Percentiles rank a stretch among this genome's conserved stretches.
phyloP scores from a whole-genome alignment of 2,329 filamentous ascomycete species.

The Fusarium floridanum region DNA sequence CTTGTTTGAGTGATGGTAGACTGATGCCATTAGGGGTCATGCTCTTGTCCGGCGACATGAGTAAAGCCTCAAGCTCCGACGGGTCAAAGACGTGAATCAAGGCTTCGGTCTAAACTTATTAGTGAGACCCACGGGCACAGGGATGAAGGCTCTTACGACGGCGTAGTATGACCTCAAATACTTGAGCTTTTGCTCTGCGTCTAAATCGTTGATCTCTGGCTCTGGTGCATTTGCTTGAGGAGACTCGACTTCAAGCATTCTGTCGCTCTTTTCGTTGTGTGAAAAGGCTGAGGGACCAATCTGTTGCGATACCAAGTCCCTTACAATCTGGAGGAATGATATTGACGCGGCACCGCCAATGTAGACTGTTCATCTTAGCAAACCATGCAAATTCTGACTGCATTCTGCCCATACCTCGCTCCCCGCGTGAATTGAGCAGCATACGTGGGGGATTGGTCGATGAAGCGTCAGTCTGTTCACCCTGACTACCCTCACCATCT shows the following conservation, averaged over 20 bases:
- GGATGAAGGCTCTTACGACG: conserved; percentile 22
- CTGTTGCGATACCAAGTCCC: conserved; percentile 42
- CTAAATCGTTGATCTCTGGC: not conserved
- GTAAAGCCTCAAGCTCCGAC: conserved; percentile 44
- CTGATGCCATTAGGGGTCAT: not conserved
- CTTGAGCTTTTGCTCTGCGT: not conserved
- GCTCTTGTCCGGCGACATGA: conserved; percentile 24
- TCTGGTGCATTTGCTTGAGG: conserved; percentile 16
- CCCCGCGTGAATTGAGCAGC: conserved; percentile 65
- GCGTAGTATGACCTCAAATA: conserved; percentile 33
- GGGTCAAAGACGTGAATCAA: conserved; percentile 51
- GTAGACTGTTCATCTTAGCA: conserved; percentile 53
- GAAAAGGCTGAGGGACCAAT: conserved; percentile 46
- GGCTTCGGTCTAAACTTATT: conserved; percentile 48
- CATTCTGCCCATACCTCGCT: conserved; percentile 56
- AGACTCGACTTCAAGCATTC: conserved; percentile 45
- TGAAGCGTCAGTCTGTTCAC: conserved; percentile 24
- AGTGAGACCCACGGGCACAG: not conserved
- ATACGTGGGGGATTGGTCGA: conserved; percentile 53
- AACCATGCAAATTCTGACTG: not conserved
- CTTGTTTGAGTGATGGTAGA: conserved; percentile 14
- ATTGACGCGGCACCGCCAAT: conserved; percentile 65
- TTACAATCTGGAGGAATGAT: conserved; percentile 64
- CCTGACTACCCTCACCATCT: conserved; percentile 31
- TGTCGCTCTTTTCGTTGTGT: conserved; percentile 46